phyloP scores from a whole-genome alignment of 2,329 filamentous ascomycete species.

The Penicillium sp. region DNA sequence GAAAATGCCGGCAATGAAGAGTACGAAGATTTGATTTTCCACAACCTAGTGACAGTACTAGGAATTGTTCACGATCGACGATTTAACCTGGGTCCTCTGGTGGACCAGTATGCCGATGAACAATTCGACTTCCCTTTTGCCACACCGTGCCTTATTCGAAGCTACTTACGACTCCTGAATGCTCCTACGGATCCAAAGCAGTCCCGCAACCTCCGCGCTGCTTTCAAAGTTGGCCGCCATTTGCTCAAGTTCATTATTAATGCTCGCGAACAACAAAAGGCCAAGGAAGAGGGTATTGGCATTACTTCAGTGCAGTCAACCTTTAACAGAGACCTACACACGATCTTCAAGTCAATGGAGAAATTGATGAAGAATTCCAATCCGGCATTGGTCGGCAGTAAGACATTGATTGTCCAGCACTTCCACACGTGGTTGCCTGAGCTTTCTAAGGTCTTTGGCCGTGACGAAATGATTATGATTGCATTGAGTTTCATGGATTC shows the following conservation, averaged over 20 bases:
- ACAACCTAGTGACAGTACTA: conserved; percentile 82
- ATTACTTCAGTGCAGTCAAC: conserved; percentile 70
- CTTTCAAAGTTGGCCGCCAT: conserved; percentile 92
- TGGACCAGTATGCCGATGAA: conserved; percentile 86
- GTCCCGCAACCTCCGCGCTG: conserved; percentile 80
- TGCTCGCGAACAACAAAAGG: conserved; percentile 79
- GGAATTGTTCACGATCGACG: conserved; percentile 92
- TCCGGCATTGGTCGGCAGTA: conserved; percentile 85
- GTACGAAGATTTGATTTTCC: conserved; percentile 90
- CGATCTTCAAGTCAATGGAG: conserved; percentile 88
- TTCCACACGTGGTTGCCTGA: conserved; percentile 98
- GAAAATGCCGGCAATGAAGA: conserved; percentile 90
- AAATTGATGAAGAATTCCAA: conserved; percentile 84
- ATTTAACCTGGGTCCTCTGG: conserved; percentile 86
- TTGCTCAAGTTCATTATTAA: conserved; percentile 94
- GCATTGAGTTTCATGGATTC: conserved; percentile 94
- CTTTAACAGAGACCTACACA: conserved; percentile 80
- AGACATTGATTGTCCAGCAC: conserved; percentile 92
- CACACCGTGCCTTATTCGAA: conserved; percentile 82
- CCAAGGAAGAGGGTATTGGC: conserved; percentile 84
- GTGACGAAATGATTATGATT: conserved; percentile 85
- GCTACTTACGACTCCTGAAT: conserved; percentile 79
- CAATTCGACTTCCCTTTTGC: conserved; percentile 93
- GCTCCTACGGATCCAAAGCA: conserved; percentile 81
- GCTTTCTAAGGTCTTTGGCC: conserved; percentile 71